Conservation (phyloP, 345 rosid genomes). For the Rhodomyrtus tomentosa region DNA sequence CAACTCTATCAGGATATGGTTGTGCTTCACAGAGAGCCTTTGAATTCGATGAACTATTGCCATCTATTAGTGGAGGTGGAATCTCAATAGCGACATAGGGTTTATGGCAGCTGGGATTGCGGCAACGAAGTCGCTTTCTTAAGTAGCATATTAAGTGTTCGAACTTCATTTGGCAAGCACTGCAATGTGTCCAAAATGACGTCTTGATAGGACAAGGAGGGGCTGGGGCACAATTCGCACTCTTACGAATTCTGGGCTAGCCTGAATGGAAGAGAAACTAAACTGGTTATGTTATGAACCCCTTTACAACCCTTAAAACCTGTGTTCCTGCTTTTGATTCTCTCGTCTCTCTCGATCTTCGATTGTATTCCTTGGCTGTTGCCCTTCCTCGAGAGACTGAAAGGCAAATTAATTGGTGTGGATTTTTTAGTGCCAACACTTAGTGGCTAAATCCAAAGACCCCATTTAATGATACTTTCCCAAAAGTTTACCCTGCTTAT, state of each 20-base stretch:
- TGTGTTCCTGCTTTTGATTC: too few relatives aligned
- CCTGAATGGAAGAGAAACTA: too few relatives aligned
- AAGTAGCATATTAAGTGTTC: constrained; percentile 1
- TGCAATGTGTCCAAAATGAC: constrained; percentile 39
- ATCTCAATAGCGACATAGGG: constrained; percentile 22
- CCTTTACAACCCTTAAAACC: too few relatives aligned
- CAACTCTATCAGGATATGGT: background rate
- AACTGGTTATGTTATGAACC: too few relatives aligned
- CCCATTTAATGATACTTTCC: background rate
- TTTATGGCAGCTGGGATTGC: background rate
- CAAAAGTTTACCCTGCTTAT: background rate
- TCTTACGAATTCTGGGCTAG: background rate
- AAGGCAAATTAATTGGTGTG: background rate
- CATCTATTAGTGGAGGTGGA: constrained; percentile 14
- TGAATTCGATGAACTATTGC: background rate
- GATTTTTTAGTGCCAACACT: background rate
- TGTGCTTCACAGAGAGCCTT: background rate
- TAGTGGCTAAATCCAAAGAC: background rate
- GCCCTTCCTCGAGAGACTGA: too few relatives aligned
- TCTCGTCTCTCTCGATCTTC: too few relatives aligned
- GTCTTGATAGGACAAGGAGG: background rate
- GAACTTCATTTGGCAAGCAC: constrained; percentile 17
- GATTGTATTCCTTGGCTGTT: too few relatives aligned
- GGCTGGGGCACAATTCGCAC: background rate
- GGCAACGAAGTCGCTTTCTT: constrained; percentile 13